phyloP scores from a whole-genome alignment of 352 stramenopile species.

The Pythium monospermum region DNA sequence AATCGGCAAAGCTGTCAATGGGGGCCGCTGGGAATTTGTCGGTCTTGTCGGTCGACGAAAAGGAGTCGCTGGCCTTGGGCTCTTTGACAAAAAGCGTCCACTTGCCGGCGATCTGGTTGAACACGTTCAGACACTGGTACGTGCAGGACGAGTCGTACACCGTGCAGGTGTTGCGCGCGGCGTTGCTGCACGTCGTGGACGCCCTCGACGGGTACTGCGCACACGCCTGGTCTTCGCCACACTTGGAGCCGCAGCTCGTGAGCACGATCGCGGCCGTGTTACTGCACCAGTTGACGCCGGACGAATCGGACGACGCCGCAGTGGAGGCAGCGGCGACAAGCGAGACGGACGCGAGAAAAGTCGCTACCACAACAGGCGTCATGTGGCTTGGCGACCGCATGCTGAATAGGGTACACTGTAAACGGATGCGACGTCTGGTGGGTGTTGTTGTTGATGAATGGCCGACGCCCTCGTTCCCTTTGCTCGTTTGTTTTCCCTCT shows the following conservation, averaged over 20 bases:
- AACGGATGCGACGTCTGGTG: too few relatives aligned
- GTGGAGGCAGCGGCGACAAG: too few relatives aligned
- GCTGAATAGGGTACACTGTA: too few relatives aligned
- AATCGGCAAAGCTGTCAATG: conserved; percentile 35
- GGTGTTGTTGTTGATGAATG: too few relatives aligned
- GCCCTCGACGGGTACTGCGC: conserved; percentile 43
- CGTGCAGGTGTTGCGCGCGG: conserved; percentile 46
- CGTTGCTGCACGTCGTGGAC: conserved; percentile 36
- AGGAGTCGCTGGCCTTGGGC: conserved; percentile 35
- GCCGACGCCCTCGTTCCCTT: too few relatives aligned
- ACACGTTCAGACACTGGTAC: conserved; percentile 65
- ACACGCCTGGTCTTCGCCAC: conserved; percentile 38
- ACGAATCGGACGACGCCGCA: neutral
- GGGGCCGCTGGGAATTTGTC: conserved; percentile 41
- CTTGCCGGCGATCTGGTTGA: conserved; percentile 36
- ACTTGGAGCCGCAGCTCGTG: conserved; percentile 39
- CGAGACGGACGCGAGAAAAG: too few relatives aligned
- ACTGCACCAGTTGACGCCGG: conserved; percentile 27
- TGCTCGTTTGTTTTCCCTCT: too few relatives aligned
- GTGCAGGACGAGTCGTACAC: conserved; percentile 39
- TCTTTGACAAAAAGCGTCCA: conserved; percentile 76
- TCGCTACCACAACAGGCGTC: too few relatives aligned
- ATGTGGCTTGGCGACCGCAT: too few relatives aligned
- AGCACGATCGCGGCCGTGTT: conserved; percentile 42
- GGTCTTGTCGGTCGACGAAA: conserved; percentile 19